Evolutionary conservation across 768 basidiomycete species (phyloP), one percentile per base, ranked within the genome.

Genomic region (Lentinula sp.): DNA sequence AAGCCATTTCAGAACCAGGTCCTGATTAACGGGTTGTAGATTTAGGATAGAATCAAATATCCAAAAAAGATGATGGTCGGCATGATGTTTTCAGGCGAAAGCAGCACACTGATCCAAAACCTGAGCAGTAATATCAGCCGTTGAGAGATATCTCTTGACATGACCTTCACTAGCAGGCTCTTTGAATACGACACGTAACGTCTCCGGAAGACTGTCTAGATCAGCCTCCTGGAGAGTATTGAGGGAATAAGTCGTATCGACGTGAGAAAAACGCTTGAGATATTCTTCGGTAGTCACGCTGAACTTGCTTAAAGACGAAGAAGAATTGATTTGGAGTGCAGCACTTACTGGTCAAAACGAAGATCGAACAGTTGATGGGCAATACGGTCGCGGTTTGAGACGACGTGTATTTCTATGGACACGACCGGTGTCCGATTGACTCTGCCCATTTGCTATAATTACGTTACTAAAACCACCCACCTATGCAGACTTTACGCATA

Each of bases 281-380:
- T 70, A 74, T 56, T 75, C 76, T 66, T 80, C 79, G 0, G 79
- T 82, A 13, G 78, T 74, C 10, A 83, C 76, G 57, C 82, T 84
- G 18, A 18, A 46, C 7, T 54, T 10, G 16, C 4, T 43, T 8
- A 28, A 7, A 39, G 3, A 15, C 15, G 11, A 6, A 16, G 21
- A 10, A 52, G 15, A n/a, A 10, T 16, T 11, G 31, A 31, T 18
- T 23, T 15, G 45, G 21, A 58, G 13, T 9, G n/a, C 13, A 40
- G 13, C 3, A 74, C 86, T 69, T 69, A 87, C 86, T 85, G 83
- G 39, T 87, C 83, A 66, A 85, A 84, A 72, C 85, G 84, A 37
- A 87, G 67, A 66, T 89, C 87, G 63, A 89, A 88, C 0, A 84
- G 67, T 70, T 86, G 84, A 65, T 87, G 85, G 0, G 85, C 83